Conservation (phyloP, 2,329 filamentous ascomycete species). For the Dothidotthia symphoricarpi region DNA sequence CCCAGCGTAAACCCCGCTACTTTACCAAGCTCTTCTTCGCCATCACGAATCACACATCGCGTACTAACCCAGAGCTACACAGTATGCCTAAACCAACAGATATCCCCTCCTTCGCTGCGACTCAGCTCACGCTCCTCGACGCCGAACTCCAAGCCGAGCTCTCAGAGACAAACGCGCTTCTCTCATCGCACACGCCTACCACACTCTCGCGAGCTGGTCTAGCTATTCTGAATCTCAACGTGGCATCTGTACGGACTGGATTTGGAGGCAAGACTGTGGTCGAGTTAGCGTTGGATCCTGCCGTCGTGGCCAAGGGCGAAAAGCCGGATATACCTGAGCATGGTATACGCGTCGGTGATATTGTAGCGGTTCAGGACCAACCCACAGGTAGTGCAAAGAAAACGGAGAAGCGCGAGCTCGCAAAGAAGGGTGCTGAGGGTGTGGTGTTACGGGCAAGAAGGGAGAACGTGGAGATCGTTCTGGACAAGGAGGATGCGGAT, state of each 20-base stretch:
- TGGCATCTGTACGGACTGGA: conserved; percentile 78
- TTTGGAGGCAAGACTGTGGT: conserved; percentile 88
- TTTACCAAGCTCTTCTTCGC: too few relatives aligned
- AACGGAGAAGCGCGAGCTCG: conserved; percentile 68
- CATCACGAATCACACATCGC: background rate
- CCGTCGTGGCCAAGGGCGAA: conserved; percentile 52
- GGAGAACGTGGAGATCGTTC: conserved; percentile 61
- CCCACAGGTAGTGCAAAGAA: conserved; percentile 68
- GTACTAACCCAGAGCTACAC: conserved; percentile 3
- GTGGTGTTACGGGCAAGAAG: conserved; percentile 67
- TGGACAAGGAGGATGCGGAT: conserved; percentile 63
- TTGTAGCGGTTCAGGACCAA: conserved; percentile 74
- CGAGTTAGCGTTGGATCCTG: conserved; percentile 73
- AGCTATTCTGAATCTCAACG: conserved; percentile 71
- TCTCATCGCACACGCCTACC: conserved; percentile 65
- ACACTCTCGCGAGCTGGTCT: conserved; percentile 74
- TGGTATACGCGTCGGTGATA: conserved; percentile 73
- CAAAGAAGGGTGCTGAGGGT: conserved; percentile 65
- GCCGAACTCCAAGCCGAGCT: conserved; percentile 71
- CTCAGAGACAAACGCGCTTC: conserved; percentile 65
- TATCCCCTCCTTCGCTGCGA: conserved; percentile 66
- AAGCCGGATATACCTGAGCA: conserved; percentile 66
- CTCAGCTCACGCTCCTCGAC: conserved; percentile 69
- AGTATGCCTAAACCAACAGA: conserved; percentile 45
- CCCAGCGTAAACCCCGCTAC: too few relatives aligned